Evolutionary conservation across 2,329 filamentous ascomycete genomes (phyloP), one percentile per base, ranked within the genome.

Genomic region (Scortechinia acanthostroma): DNA sequence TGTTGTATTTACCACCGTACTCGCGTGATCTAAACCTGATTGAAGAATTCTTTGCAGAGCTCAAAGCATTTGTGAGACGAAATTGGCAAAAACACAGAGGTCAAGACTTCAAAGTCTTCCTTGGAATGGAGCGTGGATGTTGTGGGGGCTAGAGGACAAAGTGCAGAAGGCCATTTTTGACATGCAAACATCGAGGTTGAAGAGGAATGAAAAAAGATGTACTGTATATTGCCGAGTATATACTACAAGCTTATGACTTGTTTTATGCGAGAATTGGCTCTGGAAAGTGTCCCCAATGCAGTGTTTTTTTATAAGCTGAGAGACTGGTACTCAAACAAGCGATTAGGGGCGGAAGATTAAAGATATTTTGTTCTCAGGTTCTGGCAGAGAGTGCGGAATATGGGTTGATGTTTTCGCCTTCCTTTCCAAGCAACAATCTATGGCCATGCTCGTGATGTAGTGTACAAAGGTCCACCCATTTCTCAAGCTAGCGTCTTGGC

Each of bases 21-120:
- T 55, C 50, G 15, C 53, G 48, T 1, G 49, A 55, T 46, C 50
- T 53, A 4, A 53, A 55, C 45, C 53, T 50, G 2, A 57, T 57
- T 21, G 52, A 55, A 48, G 52, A 54, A 35, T 52, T 48, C 17
- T 55, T 53, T 43, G 46, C 42, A 13, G 51, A 49, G 14, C 22
- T 55, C 4, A 55, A 54, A 30, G 48, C 17, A 43, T 54, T 49
- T 20, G 48, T 55, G 4, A 53, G 45, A 44, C 46, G 47, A 16
- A 30, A 46, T 23, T 48, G 51, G 50, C 19, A 50, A 21, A 33
- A 40, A 30, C 47, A 47, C 35, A 42, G 40, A 19, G 49, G 25
- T 43, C 16, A 45, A 25, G 23, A 53, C 53, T 10, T 54, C 55
- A 16, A 28, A 35, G 15, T 43, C 44, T 13, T 56, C 50, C 43